Percentiles rank a stretch among this genome's conserved stretches.
These are phyloP conservation scores for Kregervanrija delftensis DNA, from an alignment of 805 yeast species.

Conservation along the genomic window DNA sequence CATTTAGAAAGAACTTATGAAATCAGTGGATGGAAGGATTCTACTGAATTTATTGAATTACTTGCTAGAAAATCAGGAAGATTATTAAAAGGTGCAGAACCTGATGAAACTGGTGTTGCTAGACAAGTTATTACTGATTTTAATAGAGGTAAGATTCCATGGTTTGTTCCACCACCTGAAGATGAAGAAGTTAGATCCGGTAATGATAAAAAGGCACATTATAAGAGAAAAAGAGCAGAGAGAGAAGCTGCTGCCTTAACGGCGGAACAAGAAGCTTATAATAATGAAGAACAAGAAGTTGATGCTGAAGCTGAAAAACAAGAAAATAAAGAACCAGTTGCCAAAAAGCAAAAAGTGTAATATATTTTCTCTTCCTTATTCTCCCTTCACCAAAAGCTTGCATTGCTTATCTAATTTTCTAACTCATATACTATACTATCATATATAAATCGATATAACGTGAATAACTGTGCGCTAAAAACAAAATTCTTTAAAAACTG, in stretches of 20 bases:
- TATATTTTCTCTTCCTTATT: conserved; percentile 3
- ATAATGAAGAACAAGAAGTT: conserved; percentile 14
- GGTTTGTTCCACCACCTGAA: conserved; percentile 94
- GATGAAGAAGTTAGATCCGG: conserved; percentile 53
- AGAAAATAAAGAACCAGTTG: conserved; percentile 21
- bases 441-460: background rate
- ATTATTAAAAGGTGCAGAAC: conserved; percentile 93
- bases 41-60: conserved; percentile 80
- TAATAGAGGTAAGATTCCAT: conserved; percentile 95
- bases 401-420: background rate
- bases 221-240: conserved; percentile 48
- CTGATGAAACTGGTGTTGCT: conserved; percentile 90
- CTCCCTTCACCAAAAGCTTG: background rate
- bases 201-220: conserved; percentile 42
- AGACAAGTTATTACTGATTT: conserved; percentile 88
- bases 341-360: conserved; percentile 16
- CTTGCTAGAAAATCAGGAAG: conserved; percentile 92
- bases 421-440: background rate
- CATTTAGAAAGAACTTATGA: conserved; percentile 95
- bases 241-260: conserved; percentile 29
- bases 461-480: background rate
- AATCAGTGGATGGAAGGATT: conserved; percentile 77
- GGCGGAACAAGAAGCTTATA: conserved; percentile 18
- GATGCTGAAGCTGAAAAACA: conserved; percentile 19
- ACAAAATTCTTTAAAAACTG: too few species aligned